phyloP scores from a whole-genome alignment of 2,329 filamentous ascomycete species.

The Cladosporium colombiae region DNA sequence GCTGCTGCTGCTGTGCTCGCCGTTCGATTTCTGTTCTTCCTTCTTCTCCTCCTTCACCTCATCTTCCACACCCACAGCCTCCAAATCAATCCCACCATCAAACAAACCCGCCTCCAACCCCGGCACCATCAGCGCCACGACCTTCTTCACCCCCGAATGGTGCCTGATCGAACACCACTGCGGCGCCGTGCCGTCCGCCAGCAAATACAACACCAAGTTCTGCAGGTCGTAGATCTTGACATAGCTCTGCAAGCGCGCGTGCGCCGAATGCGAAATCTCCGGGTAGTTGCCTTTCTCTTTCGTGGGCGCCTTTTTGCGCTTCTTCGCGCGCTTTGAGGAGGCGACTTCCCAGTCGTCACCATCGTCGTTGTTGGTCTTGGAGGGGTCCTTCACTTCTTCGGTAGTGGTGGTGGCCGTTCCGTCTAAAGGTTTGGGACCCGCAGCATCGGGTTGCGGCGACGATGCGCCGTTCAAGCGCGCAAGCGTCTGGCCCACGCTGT shows the following conservation, averaged over 20 bases:
- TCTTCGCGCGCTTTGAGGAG: constrained; percentile 29
- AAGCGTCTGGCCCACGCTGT: constrained; percentile 33
- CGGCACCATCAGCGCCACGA: constrained; percentile 88
- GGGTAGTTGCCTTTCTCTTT: constrained; percentile 52
- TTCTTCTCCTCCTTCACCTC: background rate
- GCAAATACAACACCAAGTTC: constrained; percentile 59
- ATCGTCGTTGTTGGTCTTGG: constrained; percentile 4
- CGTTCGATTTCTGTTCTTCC: background rate
- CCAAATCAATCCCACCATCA: constrained; percentile 54
- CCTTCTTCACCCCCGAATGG: constrained; percentile 62
- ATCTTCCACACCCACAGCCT: background rate
- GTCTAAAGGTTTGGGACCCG: constrained; percentile 8
- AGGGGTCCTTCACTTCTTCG: constrained; percentile 12
- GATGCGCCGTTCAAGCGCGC: constrained; percentile 27
- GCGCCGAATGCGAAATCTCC: constrained; percentile 53
- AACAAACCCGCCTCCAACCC: constrained; percentile 92
- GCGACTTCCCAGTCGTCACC: constrained; percentile 32
- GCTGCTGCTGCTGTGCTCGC: constrained; percentile 19
- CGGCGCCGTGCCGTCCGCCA: constrained; percentile 62
- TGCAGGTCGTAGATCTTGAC: constrained; percentile 62
- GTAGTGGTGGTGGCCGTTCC: constrained; percentile 1
- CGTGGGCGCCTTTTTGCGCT: constrained; percentile 35
- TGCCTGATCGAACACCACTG: constrained; percentile 64
- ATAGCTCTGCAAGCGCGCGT: constrained; percentile 55
- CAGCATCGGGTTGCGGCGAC: constrained; percentile 9